These are phyloP conservation scores for Gossypium thurberi DNA, from an alignment of 345 rosid species.

Conservation along the genomic window DNA sequence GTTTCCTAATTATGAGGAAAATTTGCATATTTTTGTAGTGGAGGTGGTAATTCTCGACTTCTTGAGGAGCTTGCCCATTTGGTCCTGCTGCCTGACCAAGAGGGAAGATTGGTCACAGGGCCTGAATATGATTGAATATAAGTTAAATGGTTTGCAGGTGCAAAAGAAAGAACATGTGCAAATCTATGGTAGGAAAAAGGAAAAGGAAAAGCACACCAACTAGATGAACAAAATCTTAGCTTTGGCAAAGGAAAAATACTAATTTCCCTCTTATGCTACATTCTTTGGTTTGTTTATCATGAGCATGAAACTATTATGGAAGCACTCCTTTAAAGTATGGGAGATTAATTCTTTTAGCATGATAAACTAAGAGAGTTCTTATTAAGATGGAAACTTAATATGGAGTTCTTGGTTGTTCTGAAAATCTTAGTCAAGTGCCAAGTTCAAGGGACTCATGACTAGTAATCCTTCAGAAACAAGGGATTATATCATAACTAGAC, in stretches of 20 bases:
- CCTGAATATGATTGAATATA: slow-evolving; percentile 26
- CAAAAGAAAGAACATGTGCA: background rate
- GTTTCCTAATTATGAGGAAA: background rate
- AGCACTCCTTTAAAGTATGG: background rate
- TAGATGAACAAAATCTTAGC: slow-evolving; percentile 23
- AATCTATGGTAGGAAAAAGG: background rate
- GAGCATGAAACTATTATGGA: background rate
- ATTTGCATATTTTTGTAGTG: slow-evolving; percentile 47
- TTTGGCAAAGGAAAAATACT: slow-evolving; percentile 14
- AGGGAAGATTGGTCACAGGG: slow-evolving; percentile 57
- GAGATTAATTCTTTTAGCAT: background rate
- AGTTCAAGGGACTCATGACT: no score
- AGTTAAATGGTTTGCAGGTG: background rate
- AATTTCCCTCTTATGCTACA: background rate
- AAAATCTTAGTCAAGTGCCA: background rate
- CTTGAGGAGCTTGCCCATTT: slow-evolving; percentile 37
- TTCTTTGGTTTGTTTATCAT: background rate
- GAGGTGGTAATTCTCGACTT: slow-evolving; percentile 43
- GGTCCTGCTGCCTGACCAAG: slow-evolving; percentile 12
- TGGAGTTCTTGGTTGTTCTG: background rate
- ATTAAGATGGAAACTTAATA: background rate
- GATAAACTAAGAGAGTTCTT: background rate
- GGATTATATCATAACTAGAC: background rate
- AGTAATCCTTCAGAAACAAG: background rate
- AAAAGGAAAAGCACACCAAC: background rate